Percentiles rank a stretch among this genome's conserved stretches.
phyloP scores from a whole-genome alignment of 2,329 filamentous ascomycete genomes.

The Bipolaris bicolor region DNA sequence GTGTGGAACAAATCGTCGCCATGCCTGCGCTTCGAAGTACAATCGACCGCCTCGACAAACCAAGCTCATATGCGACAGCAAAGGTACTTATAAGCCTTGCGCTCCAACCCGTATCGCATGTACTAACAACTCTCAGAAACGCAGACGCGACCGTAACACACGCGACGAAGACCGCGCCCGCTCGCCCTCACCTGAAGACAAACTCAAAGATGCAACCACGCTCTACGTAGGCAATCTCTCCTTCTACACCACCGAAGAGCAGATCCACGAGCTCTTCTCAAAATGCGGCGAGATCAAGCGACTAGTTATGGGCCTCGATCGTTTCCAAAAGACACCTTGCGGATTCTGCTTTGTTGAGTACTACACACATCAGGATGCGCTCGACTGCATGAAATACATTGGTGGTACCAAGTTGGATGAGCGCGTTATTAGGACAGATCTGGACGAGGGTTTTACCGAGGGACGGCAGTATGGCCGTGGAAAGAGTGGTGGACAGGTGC shows the following conservation, averaged over 20 bases:
- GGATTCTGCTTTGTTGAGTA: conserved; percentile 99
- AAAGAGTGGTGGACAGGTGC: conserved; percentile 94
- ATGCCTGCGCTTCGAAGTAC: conserved; percentile 67
- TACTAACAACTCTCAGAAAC: conserved; percentile 62
- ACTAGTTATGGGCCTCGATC: conserved; percentile 95
- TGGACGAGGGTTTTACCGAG: conserved; percentile 95
- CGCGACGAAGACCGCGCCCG: conserved; percentile 61
- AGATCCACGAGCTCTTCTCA: conserved; percentile 95
- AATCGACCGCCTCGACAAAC: conserved; percentile 89
- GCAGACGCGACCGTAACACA: conserved; percentile 66
- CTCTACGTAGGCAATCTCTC: conserved; percentile 98
- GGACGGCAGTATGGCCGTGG: conserved; percentile 94
- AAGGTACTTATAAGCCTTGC: conserved; percentile 62
- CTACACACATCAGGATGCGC: conserved; percentile 94
- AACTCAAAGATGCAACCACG: conserved; percentile 84
- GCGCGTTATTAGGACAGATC: conserved; percentile 90
- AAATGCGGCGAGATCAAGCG: conserved; percentile 98
- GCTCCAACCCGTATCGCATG: background rate
- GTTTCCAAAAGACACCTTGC: conserved; percentile 96
- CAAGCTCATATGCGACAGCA: conserved; percentile 89
- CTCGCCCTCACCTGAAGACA: conserved; percentile 72
- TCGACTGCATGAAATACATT: conserved; percentile 98
- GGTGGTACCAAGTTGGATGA: conserved; percentile 98
- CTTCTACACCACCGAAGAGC: conserved; percentile 98
- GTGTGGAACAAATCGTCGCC: background rate